A percentile compares a stretch with the other conserved stretches of the same genome.
These are phyloP conservation scores for Neurospora africana DNA, from an alignment of 495 filamentous ascomycete genomes.

Conservation along the genomic window DNA sequence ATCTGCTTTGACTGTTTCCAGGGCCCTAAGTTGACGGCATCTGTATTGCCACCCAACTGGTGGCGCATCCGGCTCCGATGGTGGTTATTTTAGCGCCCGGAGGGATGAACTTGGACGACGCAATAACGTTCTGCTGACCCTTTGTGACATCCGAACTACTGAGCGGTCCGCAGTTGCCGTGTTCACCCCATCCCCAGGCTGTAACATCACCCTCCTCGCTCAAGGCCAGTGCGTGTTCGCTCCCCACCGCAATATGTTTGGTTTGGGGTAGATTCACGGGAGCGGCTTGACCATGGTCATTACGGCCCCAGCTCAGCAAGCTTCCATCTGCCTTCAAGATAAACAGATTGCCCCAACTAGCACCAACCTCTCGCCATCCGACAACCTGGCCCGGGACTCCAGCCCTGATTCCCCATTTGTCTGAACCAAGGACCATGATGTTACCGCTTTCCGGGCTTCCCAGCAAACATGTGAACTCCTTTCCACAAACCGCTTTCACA, in stretches of 20 bases:
- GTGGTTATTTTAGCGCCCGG: slow-evolving; percentile 34
- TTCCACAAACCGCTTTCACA: slow-evolving; percentile 57
- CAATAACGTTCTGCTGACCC: slow-evolving; percentile 51
- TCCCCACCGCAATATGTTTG: slow-evolving; percentile 60
- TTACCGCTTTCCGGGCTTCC: slow-evolving; percentile 42
- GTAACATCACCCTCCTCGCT: slow-evolving; percentile 50
- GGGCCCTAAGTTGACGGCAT: neutral
- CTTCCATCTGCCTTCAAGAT: slow-evolving; percentile 47
- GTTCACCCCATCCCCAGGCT: slow-evolving; percentile 92
- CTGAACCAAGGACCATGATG: slow-evolving; percentile 52
- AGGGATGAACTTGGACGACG: slow-evolving; percentile 37
- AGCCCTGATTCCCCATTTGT: slow-evolving; percentile 55
- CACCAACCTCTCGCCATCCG: slow-evolving; percentile 50
- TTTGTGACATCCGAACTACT: slow-evolving; percentile 53
- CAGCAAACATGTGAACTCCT: slow-evolving; percentile 69
- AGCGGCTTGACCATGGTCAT: slow-evolving; percentile 76
- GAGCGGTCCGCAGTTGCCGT: slow-evolving; percentile 82
- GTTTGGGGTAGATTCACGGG: slow-evolving; percentile 43
- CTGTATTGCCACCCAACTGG: slow-evolving; percentile 61
- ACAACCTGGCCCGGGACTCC: slow-evolving; percentile 25
- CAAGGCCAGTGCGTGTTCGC: slow-evolving; percentile 72
- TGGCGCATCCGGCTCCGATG: slow-evolving; percentile 79
- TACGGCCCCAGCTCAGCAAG: slow-evolving; percentile 59
- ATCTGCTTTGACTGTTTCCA: neutral
- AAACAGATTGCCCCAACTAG: slow-evolving; percentile 77